A percentile compares a stretch with the other conserved stretches of the same genome.
phyloP scores from a whole-genome alignment of 139 green algal genomes.

The Parachlorella kessleri region DNA sequence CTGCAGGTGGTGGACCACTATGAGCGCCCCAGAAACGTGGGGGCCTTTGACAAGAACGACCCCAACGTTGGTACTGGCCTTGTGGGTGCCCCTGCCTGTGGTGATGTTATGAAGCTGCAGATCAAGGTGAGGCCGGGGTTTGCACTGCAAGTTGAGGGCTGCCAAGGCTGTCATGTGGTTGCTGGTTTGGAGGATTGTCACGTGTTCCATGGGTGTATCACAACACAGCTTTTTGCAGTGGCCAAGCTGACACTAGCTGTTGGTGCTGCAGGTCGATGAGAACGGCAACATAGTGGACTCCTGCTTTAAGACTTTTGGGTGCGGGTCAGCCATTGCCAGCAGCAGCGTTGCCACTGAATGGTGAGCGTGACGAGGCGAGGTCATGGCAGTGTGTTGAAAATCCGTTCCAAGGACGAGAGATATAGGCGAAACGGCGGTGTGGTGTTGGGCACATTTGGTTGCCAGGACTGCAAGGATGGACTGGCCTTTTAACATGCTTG shows the following conservation, averaged over 20 bases:
- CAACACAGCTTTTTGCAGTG: too few species aligned
- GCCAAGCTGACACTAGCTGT: too few species aligned
- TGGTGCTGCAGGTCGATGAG: constrained; percentile 70
- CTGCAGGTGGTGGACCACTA: constrained; percentile 97
- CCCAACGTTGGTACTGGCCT: constrained; percentile 88
- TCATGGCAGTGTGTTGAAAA: neutral
- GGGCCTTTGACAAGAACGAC: constrained; percentile 95
- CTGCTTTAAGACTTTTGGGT: constrained; percentile 99
- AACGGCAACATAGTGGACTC: constrained; percentile 95
- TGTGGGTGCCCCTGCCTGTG: constrained; percentile 92
- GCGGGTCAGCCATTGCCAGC: constrained; percentile 95
- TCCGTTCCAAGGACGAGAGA: too few species aligned
- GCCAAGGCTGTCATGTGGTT: too few species aligned
- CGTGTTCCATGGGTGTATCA: too few species aligned
- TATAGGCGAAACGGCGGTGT: too few species aligned
- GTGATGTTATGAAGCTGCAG: constrained; percentile 99
- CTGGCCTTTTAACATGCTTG: too few species aligned
- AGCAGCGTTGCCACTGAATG: constrained; percentile 96
- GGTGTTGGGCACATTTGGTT: neutral
- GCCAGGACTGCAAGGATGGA: neutral
- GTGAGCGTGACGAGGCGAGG: constrained; percentile 13
- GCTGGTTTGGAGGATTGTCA: too few species aligned
- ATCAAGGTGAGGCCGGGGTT: constrained; percentile 54
- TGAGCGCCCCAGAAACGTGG: constrained; percentile 96
- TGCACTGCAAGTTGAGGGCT: too few species aligned